These are phyloP conservation scores for Sambucus nigra DNA, from an alignment of 129 eudicot species.

Conservation along the genomic window DNA sequence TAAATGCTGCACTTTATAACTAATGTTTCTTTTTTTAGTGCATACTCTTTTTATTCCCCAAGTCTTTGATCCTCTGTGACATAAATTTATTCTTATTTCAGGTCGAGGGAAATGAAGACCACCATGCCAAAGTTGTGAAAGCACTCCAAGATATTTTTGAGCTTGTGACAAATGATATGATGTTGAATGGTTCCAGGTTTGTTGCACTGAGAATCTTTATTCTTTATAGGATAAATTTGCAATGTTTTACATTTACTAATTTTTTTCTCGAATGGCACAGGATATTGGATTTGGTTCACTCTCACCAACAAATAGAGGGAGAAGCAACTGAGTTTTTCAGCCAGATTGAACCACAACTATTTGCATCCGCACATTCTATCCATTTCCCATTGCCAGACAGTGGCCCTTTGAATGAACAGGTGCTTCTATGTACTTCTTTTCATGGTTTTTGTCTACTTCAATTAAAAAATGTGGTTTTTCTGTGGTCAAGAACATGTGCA, in stretches of 20 bases:
- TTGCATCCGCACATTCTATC: constrained; percentile 76
- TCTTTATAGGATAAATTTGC: constrained; percentile 7
- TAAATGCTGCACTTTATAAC: constrained; percentile 20
- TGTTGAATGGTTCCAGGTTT: constrained; percentile 78
- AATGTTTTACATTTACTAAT: constrained; percentile 1
- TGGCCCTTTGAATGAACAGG: constrained; percentile 60
- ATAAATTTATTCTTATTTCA: constrained; percentile 9
- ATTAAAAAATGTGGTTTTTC: neutral
- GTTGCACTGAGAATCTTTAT: constrained; percentile 1
- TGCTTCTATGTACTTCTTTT: constrained; percentile 9
- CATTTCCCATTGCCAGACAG: constrained; percentile 81
- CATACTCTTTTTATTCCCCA: neutral
- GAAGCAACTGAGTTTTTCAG: constrained; percentile 29
- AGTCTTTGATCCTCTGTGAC: constrained; percentile 4
- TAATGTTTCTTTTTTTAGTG: constrained; percentile 3
- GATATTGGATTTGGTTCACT: constrained; percentile 42
- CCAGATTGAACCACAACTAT: constrained; percentile 53
- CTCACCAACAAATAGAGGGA: constrained; percentile 35
- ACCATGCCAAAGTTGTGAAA: constrained; percentile 55
- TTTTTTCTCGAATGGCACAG: constrained; percentile 30
- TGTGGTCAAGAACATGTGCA: no score
- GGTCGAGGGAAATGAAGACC: constrained; percentile 72
- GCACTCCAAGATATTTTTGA: constrained; percentile 83
- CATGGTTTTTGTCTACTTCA: neutral
- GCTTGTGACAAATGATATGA: constrained; percentile 67